Percentiles rank a stretch among this genome's conserved stretches.
phyloP scores from a whole-genome alignment of 2,329 filamentous ascomycete species.

The Paracamarosporium sp. region DNA sequence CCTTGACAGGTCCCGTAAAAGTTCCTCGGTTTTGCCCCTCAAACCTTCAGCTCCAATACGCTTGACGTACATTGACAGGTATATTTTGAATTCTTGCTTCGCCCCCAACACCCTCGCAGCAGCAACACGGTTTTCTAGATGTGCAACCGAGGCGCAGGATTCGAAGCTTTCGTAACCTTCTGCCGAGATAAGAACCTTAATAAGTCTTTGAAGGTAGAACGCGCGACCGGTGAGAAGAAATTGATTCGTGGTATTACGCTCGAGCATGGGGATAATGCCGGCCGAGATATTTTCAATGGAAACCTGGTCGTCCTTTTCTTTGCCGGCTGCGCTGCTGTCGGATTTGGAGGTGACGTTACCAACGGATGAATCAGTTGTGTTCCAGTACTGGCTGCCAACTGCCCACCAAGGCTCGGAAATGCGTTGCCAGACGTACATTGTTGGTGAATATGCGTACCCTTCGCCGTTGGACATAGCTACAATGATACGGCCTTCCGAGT shows the following conservation, averaged over 20 bases:
- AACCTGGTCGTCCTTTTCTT: conserved; percentile 54
- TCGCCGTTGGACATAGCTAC: conserved; percentile 95
- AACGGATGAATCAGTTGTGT: conserved; percentile 90
- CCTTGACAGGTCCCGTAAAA: conserved; percentile 81
- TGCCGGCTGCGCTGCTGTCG: conserved; percentile 29
- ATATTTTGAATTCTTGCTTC: conserved; percentile 90
- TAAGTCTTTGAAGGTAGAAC: conserved; percentile 87
- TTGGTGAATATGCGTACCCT: conserved; percentile 85
- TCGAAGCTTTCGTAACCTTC: conserved; percentile 95
- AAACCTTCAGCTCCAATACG: conserved; percentile 89
- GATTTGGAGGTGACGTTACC: conserved; percentile 75
- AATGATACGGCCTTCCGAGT: conserved; percentile 83
- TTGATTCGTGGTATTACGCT: conserved; percentile 93
- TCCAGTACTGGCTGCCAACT: conserved; percentile 98
- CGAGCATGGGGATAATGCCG: conserved; percentile 90
- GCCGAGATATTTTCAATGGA: conserved; percentile 74
- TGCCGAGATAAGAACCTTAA: conserved; percentile 85
- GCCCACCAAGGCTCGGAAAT: conserved; percentile 99
- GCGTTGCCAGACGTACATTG: conserved; percentile 90
- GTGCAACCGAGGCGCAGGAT: conserved; percentile 87
- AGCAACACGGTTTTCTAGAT: conserved; percentile 92
- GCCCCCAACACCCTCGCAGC: conserved; percentile 85
- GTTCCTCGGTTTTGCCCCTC: conserved; percentile 88
- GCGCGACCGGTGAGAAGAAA: conserved; percentile 89
- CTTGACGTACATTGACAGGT: conserved; percentile 98